Conservation (phyloP, 2,329 filamentous ascomycete species). For the Cladophialophora psammophila region DNA sequence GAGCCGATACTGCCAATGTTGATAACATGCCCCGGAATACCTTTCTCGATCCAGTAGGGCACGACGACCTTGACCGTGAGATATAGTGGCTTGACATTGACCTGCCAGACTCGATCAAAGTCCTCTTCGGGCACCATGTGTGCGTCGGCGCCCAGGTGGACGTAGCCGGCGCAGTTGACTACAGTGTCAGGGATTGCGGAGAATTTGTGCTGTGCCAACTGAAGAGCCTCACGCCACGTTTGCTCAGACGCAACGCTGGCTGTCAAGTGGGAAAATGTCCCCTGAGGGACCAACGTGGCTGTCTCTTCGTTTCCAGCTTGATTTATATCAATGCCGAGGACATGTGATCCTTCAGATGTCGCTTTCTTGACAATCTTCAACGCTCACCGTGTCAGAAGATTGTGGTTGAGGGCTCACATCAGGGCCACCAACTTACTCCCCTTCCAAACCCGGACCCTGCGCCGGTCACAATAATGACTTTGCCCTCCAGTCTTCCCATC, state of each 20-base stretch:
- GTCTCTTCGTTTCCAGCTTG: not conserved
- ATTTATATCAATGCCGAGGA: not conserved
- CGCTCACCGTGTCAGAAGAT: not conserved
- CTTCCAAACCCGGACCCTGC: not conserved
- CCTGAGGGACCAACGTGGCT: not conserved
- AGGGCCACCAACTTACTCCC: not conserved
- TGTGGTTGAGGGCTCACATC: not conserved
- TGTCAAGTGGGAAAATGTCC: not conserved
- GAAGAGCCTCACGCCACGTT: not conserved
- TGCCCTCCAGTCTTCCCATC: not conserved
- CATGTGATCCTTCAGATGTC: not conserved
- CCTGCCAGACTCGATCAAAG: conserved; percentile 2
- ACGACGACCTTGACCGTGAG: not conserved
- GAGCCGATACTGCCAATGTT: not conserved
- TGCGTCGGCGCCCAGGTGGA: not conserved
- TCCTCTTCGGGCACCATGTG: not conserved
- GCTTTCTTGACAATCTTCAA: not conserved
- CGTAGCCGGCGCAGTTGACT: conserved; percentile 1
- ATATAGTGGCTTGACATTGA: not conserved
- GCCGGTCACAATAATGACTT: conserved; percentile 1
- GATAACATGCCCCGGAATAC: too few species aligned
- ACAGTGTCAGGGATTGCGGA: not conserved
- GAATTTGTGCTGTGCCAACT: not conserved
- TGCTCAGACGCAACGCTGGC: not conserved
- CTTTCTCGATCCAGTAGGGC: too few species aligned